Conservation (phyloP, 257 asterid species). For the Nicotiana undulata region DNA sequence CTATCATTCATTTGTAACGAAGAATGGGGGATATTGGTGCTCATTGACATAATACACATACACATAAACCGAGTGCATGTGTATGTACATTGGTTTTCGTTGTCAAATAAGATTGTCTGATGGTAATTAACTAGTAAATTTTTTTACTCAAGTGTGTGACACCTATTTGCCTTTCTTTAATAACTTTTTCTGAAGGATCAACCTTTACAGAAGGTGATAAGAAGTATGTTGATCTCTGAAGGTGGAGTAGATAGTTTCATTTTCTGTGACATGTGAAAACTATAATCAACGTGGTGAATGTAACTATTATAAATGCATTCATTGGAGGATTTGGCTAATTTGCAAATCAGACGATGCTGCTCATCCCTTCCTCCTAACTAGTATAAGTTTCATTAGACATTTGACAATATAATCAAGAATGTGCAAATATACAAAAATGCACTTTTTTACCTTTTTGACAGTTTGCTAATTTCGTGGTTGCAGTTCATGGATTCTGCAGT, state of each 20-base stretch:
- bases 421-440: not conserved
- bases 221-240: not conserved
- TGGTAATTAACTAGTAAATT: not conserved
- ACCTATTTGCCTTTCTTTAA: not conserved
- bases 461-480: conserved; percentile 10
- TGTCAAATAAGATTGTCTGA: not conserved
- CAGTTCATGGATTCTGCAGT: conserved; percentile 91
- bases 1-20: not conserved
- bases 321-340: not conserved
- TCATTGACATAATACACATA: not conserved
- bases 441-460: not conserved
- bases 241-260: not conserved
- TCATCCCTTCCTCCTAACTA: not conserved
- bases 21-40: not conserved
- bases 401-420: not conserved
- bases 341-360: not conserved
- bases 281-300: not conserved
- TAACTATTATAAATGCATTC: not conserved
- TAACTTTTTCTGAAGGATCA: not conserved
- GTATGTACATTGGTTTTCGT: not conserved
- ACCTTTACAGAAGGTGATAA: not conserved
- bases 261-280: not conserved
- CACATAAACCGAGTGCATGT: not conserved
- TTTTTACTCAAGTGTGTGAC: not conserved
- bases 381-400: not conserved